phyloP scores from a whole-genome alignment of 495 filamentous ascomycete genomes.

The Podospora didyma region DNA sequence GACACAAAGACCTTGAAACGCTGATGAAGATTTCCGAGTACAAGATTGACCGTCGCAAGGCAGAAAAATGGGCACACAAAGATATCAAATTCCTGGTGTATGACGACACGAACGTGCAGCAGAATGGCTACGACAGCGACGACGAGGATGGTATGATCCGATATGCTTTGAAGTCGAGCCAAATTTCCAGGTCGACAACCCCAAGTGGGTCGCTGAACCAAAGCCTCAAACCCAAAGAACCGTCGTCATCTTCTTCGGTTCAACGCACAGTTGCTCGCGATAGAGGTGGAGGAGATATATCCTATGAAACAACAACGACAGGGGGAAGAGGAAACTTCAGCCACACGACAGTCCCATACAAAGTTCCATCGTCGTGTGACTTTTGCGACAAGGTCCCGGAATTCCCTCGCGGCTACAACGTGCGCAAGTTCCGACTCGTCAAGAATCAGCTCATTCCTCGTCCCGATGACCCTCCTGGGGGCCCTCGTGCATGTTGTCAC shows the following conservation, averaged over 20 bases:
- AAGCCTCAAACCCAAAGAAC: background rate
- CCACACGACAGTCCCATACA: too few species aligned
- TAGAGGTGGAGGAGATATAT: too few species aligned
- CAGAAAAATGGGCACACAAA: background rate
- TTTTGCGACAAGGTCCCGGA: background rate
- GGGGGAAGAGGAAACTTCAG: too few species aligned
- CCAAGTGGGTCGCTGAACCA: background rate
- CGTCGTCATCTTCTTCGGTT: too few species aligned
- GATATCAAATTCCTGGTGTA: background rate
- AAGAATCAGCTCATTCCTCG: background rate
- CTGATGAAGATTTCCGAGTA: too few species aligned
- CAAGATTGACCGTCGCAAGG: background rate
- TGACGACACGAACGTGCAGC: background rate
- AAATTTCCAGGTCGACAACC: too few species aligned
- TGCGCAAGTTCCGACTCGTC: background rate
- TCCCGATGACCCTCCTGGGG: background rate
- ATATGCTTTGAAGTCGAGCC: too few species aligned
- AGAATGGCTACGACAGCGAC: background rate
- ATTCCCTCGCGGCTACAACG: background rate
- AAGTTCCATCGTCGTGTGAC: background rate
- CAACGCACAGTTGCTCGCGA: too few species aligned
- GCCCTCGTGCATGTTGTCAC: background rate
- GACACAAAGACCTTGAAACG: too few species aligned
- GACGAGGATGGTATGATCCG: too few species aligned
- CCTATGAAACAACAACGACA: too few species aligned